phyloP scores from a whole-genome alignment of 2,329 filamentous ascomycete genomes.

The Chalara sp. region DNA sequence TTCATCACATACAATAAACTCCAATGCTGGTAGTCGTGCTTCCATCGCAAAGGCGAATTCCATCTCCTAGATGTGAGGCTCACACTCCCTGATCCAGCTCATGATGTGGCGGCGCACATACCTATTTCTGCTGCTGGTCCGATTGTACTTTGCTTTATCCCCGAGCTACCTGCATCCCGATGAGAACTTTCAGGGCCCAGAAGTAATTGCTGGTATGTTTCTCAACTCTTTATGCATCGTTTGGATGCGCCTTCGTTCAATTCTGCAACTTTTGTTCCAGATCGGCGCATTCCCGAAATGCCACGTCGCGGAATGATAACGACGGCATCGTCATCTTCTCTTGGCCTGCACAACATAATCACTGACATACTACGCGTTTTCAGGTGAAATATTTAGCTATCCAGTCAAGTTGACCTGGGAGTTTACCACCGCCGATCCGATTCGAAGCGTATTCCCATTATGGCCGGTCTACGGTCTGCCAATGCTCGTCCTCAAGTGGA shows the following conservation, averaged over 20 bases:
- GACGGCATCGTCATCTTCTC: background rate
- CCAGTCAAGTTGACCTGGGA: constrained; percentile 91
- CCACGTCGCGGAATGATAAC: too few relatives aligned
- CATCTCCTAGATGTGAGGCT: constrained; percentile 12
- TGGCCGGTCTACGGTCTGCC: constrained; percentile 93
- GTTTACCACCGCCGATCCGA: constrained; percentile 80
- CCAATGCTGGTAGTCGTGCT: too few relatives aligned
- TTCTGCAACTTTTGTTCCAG: too few relatives aligned
- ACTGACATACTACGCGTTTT: constrained; percentile 5
- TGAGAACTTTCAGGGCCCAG: constrained; percentile 97
- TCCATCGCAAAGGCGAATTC: constrained; percentile 16
- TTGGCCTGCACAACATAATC: background rate
- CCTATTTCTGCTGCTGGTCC: constrained; percentile 74
- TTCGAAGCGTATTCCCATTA: constrained; percentile 93
- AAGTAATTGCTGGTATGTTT: constrained; percentile 87
- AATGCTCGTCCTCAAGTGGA: constrained; percentile 86
- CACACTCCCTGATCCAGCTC: constrained; percentile 13
- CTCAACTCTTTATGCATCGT: background rate
- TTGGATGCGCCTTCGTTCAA: too few relatives aligned
- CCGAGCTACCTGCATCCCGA: constrained; percentile 97
- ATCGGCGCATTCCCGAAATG: too few relatives aligned
- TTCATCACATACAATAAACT: too few relatives aligned
- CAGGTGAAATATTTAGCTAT: constrained; percentile 89
- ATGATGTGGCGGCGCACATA: constrained; percentile 90
- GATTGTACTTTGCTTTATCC: constrained; percentile 88